Base-by-base conservation (phyloP, 2,329 filamentous ascomycete species). In the Tolypocladium pustulatum region DNA sequence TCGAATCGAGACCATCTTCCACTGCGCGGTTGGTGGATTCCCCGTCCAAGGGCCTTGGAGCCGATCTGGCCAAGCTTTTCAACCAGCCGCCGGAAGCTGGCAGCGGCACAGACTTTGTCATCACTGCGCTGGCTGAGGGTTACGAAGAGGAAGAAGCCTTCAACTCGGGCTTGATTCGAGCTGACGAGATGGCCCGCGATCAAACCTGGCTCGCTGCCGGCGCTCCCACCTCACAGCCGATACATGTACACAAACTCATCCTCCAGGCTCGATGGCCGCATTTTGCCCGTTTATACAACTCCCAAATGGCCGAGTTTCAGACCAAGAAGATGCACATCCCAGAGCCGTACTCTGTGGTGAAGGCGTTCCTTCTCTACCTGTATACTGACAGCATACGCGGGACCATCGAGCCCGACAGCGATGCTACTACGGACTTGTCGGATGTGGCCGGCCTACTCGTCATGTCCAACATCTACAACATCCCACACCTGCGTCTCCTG, bases 401-500 rank as follows among this genome's bases (percentile, higher is more conserved):
- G 49, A 72, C 74, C 6, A 70, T 72, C 1, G 76, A 79, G 32
- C 72, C 76, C n/a, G 76, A 78, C 54, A 77, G 91, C 54, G 85
- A 86, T 60, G 89, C 92, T 40, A 90, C 94, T 75, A 83, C 84
- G 0, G 82, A 87, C 55, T 83, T 97, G 25, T 84, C 87, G 36
- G 92, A 97, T 65, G 91, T 97, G 17, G 93, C 94, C 0, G 93
- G 94, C 10, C 85, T 99, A 72, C 81, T 99, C 3, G 93, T 99
- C 63, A 95, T 99, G 90, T 91, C 91, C 51, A 97, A 97, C 71
- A 90, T 97, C 54, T 99, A 99, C 75, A 93, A 97, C 69, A 95
- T 99, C 76, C 92, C 92, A 1, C 91, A 94, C 65, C 84, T 99
- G 30, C 89, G 93, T 25, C 82, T 96, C 9, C 81, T 97, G 1